These are phyloP conservation scores for Candida quercuum DNA, from an alignment of 805 yeast genomes.

Conservation along the genomic window DNA sequence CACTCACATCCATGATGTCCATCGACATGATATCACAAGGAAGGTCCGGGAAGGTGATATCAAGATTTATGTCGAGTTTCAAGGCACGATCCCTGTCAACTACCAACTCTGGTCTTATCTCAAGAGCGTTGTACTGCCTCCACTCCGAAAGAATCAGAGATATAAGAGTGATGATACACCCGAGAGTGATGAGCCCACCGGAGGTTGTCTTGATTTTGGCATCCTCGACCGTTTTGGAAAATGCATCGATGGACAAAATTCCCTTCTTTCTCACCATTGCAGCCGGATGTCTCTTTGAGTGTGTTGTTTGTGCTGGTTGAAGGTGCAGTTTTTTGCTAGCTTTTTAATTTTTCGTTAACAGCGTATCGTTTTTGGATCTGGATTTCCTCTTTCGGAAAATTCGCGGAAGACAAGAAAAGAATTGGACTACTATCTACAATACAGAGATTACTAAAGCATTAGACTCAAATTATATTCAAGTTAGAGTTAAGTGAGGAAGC, in stretches of 20 bases:
- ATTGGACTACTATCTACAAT: background rate
- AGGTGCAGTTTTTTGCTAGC: background rate
- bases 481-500: background rate
- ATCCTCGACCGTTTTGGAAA: constrained; percentile 91
- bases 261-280: constrained; percentile 22
- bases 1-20: constrained; percentile 86
- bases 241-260: constrained; percentile 71
- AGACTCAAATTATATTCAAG: background rate
- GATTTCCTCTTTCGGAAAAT: background rate
- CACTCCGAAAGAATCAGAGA: constrained; percentile 71
- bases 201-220: constrained; percentile 82
- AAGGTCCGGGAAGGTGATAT: constrained; percentile 74
- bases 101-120: constrained; percentile 75
- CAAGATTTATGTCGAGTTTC: constrained; percentile 73
- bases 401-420: background rate
- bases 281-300: no score
- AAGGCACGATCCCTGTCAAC: constrained; percentile 80
- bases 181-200: constrained; percentile 84
- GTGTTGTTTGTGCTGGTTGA: no score
- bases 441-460: background rate
- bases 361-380: background rate
- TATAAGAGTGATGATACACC: constrained; percentile 56
- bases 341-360: background rate
- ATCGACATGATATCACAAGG: constrained; percentile 82
- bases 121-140: constrained; percentile 61